Evolutionary conservation across 1,139 yeast species (phyloP).

Genomic region (Saccharomyces pastorianus): DNA sequence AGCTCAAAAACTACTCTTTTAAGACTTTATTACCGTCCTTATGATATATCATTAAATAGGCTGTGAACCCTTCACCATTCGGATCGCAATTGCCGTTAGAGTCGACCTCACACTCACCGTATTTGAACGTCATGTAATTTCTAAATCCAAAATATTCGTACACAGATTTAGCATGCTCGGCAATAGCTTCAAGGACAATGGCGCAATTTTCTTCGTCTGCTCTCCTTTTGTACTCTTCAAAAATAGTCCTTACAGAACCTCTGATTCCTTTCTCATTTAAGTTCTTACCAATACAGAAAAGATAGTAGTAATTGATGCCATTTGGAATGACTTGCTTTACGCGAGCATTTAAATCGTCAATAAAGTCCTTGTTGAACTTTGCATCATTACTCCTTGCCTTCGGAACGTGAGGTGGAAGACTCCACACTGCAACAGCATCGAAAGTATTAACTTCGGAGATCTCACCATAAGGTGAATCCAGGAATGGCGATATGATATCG

Average conservation of each 20-base stretch:
- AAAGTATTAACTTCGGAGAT: slow-evolving; percentile 27
- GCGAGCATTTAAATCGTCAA: slow-evolving; percentile 17
- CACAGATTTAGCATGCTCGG: slow-evolving; percentile 29
- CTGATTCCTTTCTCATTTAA: slow-evolving; percentile 18
- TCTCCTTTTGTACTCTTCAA: slow-evolving; percentile 25
- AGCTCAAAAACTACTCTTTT: slow-evolving; percentile 1
- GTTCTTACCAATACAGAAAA: slow-evolving; percentile 30
- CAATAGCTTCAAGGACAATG: slow-evolving; percentile 31
- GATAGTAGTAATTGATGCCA: slow-evolving; percentile 24
- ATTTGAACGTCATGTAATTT: slow-evolving; percentile 23
- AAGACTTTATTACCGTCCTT: slow-evolving; percentile 17
- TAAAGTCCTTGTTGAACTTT: slow-evolving; percentile 25
- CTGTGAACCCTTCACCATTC: slow-evolving; percentile 29
- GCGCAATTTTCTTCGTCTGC: slow-evolving; percentile 30
- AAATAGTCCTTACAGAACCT: slow-evolving; percentile 30
- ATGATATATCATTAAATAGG: slow-evolving; percentile 28
- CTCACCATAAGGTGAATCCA: slow-evolving; percentile 26
- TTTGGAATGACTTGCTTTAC: slow-evolving; percentile 21
- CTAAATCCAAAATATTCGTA: slow-evolving; percentile 33
- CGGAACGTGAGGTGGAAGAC: slow-evolving; percentile 23
- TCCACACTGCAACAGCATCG: slow-evolving; percentile 30
- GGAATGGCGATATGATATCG: slow-evolving; percentile 19
- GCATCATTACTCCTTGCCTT: slow-evolving; percentile 24
- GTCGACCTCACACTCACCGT: slow-evolving; percentile 30
- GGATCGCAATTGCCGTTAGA: slow-evolving; percentile 22